These are phyloP conservation scores for Coniochaeta ligniaria DNA, from an alignment of 2,329 filamentous ascomycete genomes.

Conservation along the genomic window DNA sequence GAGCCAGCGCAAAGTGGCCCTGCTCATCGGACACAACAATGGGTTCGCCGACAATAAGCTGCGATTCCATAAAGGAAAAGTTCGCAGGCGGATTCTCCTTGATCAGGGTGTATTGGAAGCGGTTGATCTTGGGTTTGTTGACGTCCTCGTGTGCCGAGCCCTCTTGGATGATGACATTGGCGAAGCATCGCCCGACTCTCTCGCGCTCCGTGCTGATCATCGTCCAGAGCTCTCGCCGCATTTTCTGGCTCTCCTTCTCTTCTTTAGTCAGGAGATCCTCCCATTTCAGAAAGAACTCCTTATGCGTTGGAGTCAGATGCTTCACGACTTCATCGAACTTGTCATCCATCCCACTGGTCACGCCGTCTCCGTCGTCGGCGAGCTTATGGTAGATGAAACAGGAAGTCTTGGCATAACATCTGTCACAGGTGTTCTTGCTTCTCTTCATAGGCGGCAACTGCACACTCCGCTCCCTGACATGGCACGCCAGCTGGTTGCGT, in stretches of 20 bases:
- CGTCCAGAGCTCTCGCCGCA: slow-evolving; percentile 88
- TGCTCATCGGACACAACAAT: slow-evolving; percentile 95
- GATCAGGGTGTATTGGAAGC: slow-evolving; percentile 78
- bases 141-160: slow-evolving; percentile 65
- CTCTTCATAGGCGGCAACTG: slow-evolving; percentile 82
- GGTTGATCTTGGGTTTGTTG: slow-evolving; percentile 76
- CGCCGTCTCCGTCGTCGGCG: slow-evolving; percentile 73
- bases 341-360: slow-evolving; percentile 71
- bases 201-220: slow-evolving; percentile 88
- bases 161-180: slow-evolving; percentile 76
- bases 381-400: slow-evolving; percentile 95
- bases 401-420: slow-evolving; percentile 82
- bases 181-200: slow-evolving; percentile 81
- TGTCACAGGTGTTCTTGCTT: slow-evolving; percentile 72
- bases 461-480: slow-evolving; percentile 70
- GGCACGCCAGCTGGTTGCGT: slow-evolving; percentile 81
- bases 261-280: slow-evolving; percentile 89
- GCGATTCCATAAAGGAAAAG: slow-evolving; percentile 87
- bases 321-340: slow-evolving; percentile 76
- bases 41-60: slow-evolving; percentile 79
- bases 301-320: slow-evolving; percentile 68
- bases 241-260: slow-evolving; percentile 82
- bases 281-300: slow-evolving; percentile 90
- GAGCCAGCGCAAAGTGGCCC: slow-evolving; percentile 89
- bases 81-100: slow-evolving; percentile 55